phyloP scores from a whole-genome alignment of 140 eudicot genomes.

The Oenanthe javanica region DNA sequence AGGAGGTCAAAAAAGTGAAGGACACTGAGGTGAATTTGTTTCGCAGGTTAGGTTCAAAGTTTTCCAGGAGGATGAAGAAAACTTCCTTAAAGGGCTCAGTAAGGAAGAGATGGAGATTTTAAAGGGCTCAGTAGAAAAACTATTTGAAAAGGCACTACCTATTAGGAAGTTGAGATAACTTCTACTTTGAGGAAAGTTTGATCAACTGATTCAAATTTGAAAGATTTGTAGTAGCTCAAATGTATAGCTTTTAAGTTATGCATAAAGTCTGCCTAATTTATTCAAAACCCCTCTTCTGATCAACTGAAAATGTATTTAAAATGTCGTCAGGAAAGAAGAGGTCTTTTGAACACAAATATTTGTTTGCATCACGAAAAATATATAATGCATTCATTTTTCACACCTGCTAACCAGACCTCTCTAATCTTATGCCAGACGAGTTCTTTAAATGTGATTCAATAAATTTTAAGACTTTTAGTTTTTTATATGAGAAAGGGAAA shows the following conservation, averaged over 20 bases:
- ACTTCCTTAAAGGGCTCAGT: conserved; percentile 58
- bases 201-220: neutral
- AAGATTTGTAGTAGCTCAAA: neutral
- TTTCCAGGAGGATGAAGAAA: conserved; percentile 59
- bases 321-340: neutral
- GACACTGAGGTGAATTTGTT: conserved; percentile 56
- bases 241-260: neutral
- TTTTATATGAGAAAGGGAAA: too few relatives aligned
- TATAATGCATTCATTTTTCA: too few relatives aligned
- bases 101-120: conserved; percentile 83
- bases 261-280: too few relatives aligned
- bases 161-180: conserved; percentile 62
- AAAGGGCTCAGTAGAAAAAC: conserved; percentile 53
- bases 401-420: too few relatives aligned
- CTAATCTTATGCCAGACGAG: too few relatives aligned
- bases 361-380: neutral
- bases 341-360: neutral
- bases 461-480: too few relatives aligned
- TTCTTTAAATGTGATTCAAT: too few relatives aligned
- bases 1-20: conserved; percentile 53
- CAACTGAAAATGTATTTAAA: too few relatives aligned
- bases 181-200: neutral
- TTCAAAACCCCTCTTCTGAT: too few relatives aligned
- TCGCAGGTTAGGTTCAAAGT: conserved; percentile 50
- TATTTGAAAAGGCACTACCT: conserved; percentile 70